Base-by-base conservation (phyloP, 768 basidiomycete genomes). In the Trametes cingulata region DNA sequence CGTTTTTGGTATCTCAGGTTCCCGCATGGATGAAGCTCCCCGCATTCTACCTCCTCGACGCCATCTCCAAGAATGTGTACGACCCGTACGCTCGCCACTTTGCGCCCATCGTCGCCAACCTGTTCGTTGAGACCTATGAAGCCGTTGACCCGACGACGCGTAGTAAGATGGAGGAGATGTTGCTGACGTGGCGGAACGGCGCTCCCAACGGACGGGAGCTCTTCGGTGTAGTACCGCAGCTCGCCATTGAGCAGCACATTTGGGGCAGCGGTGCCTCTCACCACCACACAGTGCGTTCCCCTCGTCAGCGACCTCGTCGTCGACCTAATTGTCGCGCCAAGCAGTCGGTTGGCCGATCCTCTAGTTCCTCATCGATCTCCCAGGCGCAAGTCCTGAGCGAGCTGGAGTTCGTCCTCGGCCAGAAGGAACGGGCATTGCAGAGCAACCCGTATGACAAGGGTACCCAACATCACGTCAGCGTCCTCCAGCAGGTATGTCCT, bases 101-200 rank as follows among this genome's bases (percentile, higher is more conserved):
- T 68, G 82, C 90, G 12, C 81, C 85, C 10, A 84, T 94, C 71
- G 90, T 95, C 62, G 88, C 90, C 57, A 82, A 86, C 20, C 76
- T 95, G 17, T 98, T 95, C 76, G 78, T 97, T 65, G 86, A 91
- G 64, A 88, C 95, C 27, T 98, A 98, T 75, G 80, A 84, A 46
- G 82, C 85, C 67, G 95, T 97, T 65, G 95, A 97, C 70, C 85
- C 85, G 51, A 75, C 74, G 41, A 96, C 93, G 24, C 87, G 90
- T 61, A 84, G 85, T 72, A 98, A 98, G 75, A 95, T 99, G 92
- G 93, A 96, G 71, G 97, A 99, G 74, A 94, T 99, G 87, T 83
- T 98, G 14, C 75, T 91, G 27, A 96, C 97, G 6, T 99, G 97
- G 97, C 82, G 95, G 40, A 89, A 86, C 22, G 94, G 93, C 15